Base-by-base conservation (phyloP, 176 grass and related monocot species). In the Oryza meridionalis region DNA sequence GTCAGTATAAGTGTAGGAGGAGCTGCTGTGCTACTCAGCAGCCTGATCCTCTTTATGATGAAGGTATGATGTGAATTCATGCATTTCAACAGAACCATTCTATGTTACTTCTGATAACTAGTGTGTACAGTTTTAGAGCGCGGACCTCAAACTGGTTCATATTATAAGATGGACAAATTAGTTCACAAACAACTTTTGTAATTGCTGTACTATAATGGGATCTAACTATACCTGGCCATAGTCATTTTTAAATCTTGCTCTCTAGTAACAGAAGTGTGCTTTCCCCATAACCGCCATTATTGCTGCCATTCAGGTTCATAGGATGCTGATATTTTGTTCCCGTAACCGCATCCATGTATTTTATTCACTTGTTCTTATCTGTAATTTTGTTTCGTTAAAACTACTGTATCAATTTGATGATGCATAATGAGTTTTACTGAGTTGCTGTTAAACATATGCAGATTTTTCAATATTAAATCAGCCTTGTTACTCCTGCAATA, bases 361-460 rank as follows among this genome's bases (percentile, higher is more conserved):
- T 67, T 78, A 7, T 37, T 19, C 46, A 61, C 24, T 49, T 10
- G 47, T 70, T 62, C 19, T 62, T 81, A 65, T 33, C 46, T 11
- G 21, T 68, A 50, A n/a, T 62, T 68, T 1, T 35, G 5, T n/a
- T 49, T 40, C 26, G 37, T 55, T 72, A 45, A 15, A 19, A 49
- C 77, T 46, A 68, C 24, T 5, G 0, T 72, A 32, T 42, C 9
- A 58, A 1, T 70, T 63, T 63, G 13, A 25, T 38, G 16, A 11
- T 29, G 37, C 67, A 29, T 35, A 46, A 1, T 72, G 24, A 2
- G 3, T 47, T 64, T 78, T 16, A 79, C 14, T 6, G 33, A 49
- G 67, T 74, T 78, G 3, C 9, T 75, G 40, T 70, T 79, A 69
- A 37, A 62, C 29, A 44, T 42, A 19, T 75, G 75, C 85, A 90